phyloP scores from a whole-genome alignment of 106 monocot species.

The Dioscorea alata region DNA sequence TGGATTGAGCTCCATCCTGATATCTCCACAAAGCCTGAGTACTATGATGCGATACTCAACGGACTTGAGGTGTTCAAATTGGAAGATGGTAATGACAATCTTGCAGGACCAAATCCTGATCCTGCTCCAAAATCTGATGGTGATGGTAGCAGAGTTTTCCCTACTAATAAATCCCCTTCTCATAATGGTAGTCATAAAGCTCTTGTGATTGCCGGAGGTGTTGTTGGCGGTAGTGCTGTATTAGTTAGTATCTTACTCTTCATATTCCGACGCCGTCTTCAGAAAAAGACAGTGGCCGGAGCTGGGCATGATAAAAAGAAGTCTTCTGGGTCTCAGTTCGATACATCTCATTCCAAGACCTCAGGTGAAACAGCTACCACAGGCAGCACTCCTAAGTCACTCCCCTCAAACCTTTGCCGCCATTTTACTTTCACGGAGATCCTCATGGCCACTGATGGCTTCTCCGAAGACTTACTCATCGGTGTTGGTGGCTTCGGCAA shows the following conservation, averaged over 20 bases:
- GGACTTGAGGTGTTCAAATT: conserved; percentile 65
- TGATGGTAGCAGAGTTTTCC: too few species aligned
- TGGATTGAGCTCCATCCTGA: conserved; percentile 47
- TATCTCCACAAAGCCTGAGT: conserved; percentile 9
- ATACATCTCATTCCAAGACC: conserved; percentile 45
- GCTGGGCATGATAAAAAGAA: not conserved
- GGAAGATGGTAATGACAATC: conserved; percentile 18
- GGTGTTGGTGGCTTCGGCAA: conserved; percentile 85
- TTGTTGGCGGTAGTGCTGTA: conserved; percentile 20
- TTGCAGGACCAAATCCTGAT: conserved; percentile 44
- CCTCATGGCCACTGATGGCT: conserved; percentile 55
- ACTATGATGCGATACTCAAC: conserved; percentile 49
- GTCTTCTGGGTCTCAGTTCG: conserved; percentile 52
- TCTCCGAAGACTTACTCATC: conserved; percentile 61
- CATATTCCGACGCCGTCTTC: conserved; percentile 6
- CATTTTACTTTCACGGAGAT: conserved; percentile 75
- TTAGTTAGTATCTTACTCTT: conserved; percentile 6
- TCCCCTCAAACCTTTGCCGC: conserved; percentile 69
- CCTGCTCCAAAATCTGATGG: not conserved
- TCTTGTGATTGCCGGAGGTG: conserved; percentile 28
- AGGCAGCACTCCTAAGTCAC: conserved; percentile 56
- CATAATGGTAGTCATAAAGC: conserved; percentile 4
- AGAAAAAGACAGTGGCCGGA: not conserved
- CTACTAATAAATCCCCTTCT: too few species aligned
- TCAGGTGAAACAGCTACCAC: conserved; percentile 55